Conservation (phyloP, 768 basidiomycete species). For the Mycena venus region DNA sequence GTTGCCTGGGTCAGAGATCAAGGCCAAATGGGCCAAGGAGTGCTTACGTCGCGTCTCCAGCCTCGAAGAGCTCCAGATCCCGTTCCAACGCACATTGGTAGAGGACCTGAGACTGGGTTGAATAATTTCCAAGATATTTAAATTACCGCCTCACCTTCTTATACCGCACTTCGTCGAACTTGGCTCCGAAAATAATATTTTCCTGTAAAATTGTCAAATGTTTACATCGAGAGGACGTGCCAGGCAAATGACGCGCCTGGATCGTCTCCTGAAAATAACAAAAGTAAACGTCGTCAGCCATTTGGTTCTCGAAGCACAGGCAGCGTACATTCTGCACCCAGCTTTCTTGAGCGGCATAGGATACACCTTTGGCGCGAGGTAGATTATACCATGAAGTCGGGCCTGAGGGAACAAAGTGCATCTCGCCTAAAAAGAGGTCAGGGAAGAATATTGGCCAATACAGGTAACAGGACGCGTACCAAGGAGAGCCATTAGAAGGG, state of each 20-base stretch:
- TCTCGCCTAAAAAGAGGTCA: conserved; percentile 58
- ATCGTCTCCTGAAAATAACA: conserved; percentile 65
- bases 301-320: neutral
- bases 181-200: conserved; percentile 86
- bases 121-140: neutral
- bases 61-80: conserved; percentile 79
- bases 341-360: conserved; percentile 87
- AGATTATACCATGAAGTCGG: conserved; percentile 78
- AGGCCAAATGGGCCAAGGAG: neutral
- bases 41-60: conserved; percentile 77
- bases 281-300: neutral
- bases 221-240: neutral
- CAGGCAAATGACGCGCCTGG: conserved; percentile 48
- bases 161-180: conserved; percentile 84
- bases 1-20: neutral
- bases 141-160: conserved; percentile 57
- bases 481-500: conserved; percentile 73
- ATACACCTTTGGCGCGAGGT: conserved; percentile 76
- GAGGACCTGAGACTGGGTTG: conserved; percentile 56
- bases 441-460: neutral
- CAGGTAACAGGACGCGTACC: conserved; percentile 42
- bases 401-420: conserved; percentile 70
- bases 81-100: conserved; percentile 80
- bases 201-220: conserved; percentile 53
- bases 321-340: conserved; percentile 77